Percentiles rank a stretch among this genome's conserved stretches.
Evolutionary conservation across 208 protist genomes (phyloP).

Genomic region (Herpetomonas samuelpessoai): DNA sequence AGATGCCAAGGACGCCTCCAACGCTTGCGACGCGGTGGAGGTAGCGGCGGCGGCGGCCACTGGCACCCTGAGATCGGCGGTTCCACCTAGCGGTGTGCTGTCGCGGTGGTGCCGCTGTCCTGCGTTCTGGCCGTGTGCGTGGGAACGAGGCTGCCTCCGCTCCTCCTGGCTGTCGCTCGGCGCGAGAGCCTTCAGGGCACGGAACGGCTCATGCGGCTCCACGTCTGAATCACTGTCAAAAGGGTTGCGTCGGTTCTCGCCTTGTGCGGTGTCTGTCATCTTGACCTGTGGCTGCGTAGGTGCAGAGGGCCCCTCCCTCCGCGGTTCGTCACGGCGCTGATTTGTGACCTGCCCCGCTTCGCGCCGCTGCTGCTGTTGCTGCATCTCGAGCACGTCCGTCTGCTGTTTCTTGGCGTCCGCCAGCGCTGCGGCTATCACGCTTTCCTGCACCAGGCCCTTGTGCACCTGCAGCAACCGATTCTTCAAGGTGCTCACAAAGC

Average conservation of each 20-base stretch:
- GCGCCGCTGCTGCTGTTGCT: background rate
- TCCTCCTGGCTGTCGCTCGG: background rate
- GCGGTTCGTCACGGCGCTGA: background rate
- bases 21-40: background rate
- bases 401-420: background rate
- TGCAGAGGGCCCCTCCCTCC: no score
- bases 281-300: background rate
- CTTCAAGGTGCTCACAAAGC: background rate
- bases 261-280: background rate
- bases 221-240: no score
- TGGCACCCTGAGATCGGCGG: no score
- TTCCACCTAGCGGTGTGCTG: no score
- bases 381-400: background rate
- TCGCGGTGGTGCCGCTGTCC: background rate
- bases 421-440: background rate
- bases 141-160: background rate
- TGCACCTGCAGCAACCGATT: background rate
- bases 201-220: no score
- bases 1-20: no score
- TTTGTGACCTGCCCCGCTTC: no score
- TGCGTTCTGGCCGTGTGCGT: background rate
- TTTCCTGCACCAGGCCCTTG: background rate
- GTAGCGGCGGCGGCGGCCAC: no score
- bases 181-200: background rate
- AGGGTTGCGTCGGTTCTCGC: background rate